phyloP scores from a whole-genome alignment of 2,329 filamentous ascomycete species.

The Massarina eburnea region DNA sequence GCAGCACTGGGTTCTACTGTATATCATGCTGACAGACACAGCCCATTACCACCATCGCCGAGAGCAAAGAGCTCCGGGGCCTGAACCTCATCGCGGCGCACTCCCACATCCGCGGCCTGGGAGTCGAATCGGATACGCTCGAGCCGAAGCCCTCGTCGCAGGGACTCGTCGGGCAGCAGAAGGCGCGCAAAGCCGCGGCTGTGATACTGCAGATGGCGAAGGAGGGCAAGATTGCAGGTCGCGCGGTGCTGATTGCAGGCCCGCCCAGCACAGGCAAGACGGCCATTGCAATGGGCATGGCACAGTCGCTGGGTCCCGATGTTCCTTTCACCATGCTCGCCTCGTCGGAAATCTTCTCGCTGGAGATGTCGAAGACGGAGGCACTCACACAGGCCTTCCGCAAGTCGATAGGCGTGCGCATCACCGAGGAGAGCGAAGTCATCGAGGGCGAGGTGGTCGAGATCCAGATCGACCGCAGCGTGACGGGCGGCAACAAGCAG shows the following conservation, averaged over 20 bases:
- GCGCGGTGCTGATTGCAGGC: constrained; percentile 91
- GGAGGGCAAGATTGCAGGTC: constrained; percentile 95
- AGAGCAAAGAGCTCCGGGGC: constrained; percentile 92
- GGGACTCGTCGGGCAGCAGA: constrained; percentile 92
- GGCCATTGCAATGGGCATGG: constrained; percentile 98
- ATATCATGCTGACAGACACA: constrained; percentile 21
- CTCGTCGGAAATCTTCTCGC: constrained; percentile 94
- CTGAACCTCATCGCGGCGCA: constrained; percentile 98
- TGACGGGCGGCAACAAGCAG: constrained; percentile 96
- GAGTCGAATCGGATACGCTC: constrained; percentile 87
- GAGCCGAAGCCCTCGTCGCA: constrained; percentile 85
- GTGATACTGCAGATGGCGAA: constrained; percentile 99
- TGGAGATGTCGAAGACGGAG: constrained; percentile 99
- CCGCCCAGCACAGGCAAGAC: constrained; percentile 98
- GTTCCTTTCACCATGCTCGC: constrained; percentile 96
- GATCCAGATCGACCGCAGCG: constrained; percentile 95
- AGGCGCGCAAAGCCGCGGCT: constrained; percentile 93
- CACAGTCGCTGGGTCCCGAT: constrained; percentile 89
- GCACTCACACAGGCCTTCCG: constrained; percentile 98
- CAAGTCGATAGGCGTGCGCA: constrained; percentile 95
- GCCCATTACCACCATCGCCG: constrained; percentile 78
- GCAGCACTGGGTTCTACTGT: too few relatives aligned
- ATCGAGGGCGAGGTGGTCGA: constrained; percentile 99
- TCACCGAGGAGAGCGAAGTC: constrained; percentile 98
- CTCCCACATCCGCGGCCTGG: constrained; percentile 94